Evolutionary conservation across 352 stramenopile species (phyloP).

Genomic region (Phytophthora cactorum): DNA sequence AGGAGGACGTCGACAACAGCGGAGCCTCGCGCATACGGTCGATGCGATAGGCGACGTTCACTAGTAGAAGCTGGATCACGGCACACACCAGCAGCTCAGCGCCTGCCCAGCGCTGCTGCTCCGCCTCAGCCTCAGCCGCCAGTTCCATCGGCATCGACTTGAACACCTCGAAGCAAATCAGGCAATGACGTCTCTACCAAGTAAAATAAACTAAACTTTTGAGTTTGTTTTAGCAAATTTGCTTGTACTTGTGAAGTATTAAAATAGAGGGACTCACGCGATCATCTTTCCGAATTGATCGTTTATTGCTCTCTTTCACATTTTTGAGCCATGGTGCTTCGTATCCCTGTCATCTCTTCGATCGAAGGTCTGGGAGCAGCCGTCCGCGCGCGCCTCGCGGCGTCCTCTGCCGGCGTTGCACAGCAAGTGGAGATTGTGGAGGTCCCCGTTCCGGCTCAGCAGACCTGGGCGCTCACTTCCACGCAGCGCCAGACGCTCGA

Average conservation of each 20-base stretch:
- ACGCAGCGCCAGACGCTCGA: constrained; percentile 32
- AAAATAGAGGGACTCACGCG: too few species aligned
- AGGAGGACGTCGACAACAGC: constrained; percentile 68
- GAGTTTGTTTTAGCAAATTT: too few species aligned
- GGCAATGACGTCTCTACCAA: constrained; percentile 16
- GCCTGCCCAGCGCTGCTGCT: constrained; percentile 57
- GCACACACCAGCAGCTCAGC: constrained; percentile 68
- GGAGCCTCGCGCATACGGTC: constrained; percentile 50
- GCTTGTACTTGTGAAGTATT: too few species aligned
- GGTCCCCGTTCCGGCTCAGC: constrained; percentile 23
- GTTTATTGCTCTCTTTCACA: neutral
- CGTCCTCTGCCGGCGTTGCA: constrained; percentile 5
- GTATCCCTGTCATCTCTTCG: constrained; percentile 45
- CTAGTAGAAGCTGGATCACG: constrained; percentile 66
- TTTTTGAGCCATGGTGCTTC: constrained; percentile 24
- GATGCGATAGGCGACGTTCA: constrained; percentile 71
- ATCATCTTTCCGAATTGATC: too few species aligned
- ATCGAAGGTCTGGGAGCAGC: constrained; percentile 40
- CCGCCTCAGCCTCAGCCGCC: constrained; percentile 29
- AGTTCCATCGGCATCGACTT: constrained; percentile 19
- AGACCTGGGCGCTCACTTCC: constrained; percentile 26
- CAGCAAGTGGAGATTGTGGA: constrained; percentile 43
- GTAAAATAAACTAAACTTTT: neutral
- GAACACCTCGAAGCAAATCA: neutral
- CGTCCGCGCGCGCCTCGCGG: constrained; percentile 28